Evolutionary conservation across 1,139 yeast genomes (phyloP).

Genomic region (Candida dubliniensis): DNA sequence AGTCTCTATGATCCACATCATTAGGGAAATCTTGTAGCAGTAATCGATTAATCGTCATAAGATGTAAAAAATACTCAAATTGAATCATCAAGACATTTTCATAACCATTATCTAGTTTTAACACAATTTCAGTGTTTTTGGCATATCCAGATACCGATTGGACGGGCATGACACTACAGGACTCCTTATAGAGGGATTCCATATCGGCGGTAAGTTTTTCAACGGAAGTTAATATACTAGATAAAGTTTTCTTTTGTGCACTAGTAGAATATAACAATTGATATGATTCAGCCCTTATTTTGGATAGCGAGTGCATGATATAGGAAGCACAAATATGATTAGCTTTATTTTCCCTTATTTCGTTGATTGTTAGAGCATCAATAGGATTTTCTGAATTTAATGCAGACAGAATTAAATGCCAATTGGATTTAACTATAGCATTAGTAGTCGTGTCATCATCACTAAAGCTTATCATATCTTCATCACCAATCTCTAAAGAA

Average conservation of each 20-base stretch:
- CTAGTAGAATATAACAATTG: conserved; percentile 26
- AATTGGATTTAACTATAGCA: conserved; percentile 8
- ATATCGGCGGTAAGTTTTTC: conserved; percentile 21
- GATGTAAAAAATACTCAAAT: conserved; percentile 30
- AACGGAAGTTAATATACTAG: conserved; percentile 16
- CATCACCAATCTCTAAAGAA: conserved; percentile 53
- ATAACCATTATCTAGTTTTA: conserved; percentile 7
- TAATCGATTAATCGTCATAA: conserved; percentile 34
- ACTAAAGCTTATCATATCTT: conserved; percentile 42
- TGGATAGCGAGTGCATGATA: conserved; percentile 22
- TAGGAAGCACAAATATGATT: conserved; percentile 11
- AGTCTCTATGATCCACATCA: conserved; percentile 16
- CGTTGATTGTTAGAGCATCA: conserved; percentile 5
- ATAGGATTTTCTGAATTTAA: conserved; percentile 1
- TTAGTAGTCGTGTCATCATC: conserved; percentile 10
- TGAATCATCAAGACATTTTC: conserved; percentile 26
- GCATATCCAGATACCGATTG: too few species aligned
- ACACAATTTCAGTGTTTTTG: conserved; percentile 4
- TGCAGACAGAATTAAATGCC: conserved; percentile 5
- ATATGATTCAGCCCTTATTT: conserved; percentile 29
- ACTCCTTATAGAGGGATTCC: too few species aligned
- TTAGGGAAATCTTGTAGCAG: conserved; percentile 29
- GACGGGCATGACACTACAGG: conserved; percentile 15
- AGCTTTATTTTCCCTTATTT: conserved; percentile 9
- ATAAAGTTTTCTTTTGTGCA: conserved; percentile 17